Percentiles rank a stretch among this genome's conserved stretches.
Evolutionary conservation across 148 eudicot genomes (phyloP).

Genomic region (Selenicereus undatus): DNA sequence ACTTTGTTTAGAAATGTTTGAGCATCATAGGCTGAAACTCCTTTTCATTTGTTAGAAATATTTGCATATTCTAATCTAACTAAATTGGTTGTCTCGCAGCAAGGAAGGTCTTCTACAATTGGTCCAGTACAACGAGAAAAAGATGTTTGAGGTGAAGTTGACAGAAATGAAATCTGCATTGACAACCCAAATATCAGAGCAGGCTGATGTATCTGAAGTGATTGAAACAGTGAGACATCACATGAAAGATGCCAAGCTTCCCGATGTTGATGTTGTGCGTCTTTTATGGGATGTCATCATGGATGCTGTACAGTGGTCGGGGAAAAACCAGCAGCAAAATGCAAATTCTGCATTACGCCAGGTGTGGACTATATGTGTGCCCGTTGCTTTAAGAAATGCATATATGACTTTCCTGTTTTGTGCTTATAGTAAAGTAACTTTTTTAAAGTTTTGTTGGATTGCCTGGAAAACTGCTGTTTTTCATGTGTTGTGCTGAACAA

Average conservation of each 20-base stretch:
- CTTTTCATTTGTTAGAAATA: background rate
- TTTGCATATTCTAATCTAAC: background rate
- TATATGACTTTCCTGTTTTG: background rate
- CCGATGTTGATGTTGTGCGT: conserved; percentile 84
- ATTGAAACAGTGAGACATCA: conserved; percentile 81
- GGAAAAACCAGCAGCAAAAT: conserved; percentile 99
- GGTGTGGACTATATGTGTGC: conserved; percentile 35
- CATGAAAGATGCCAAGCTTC: conserved; percentile 86
- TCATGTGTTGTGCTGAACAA: too few species aligned
- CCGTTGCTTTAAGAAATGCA: background rate
- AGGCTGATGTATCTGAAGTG: conserved; percentile 81
- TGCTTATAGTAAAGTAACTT: background rate
- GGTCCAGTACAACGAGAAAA: conserved; percentile 91
- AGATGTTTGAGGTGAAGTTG: conserved; percentile 86
- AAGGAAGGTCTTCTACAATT: conserved; percentile 66
- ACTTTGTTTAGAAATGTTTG: background rate
- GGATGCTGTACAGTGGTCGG: conserved; percentile 99
- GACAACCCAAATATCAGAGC: conserved; percentile 83
- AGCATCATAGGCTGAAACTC: too few species aligned
- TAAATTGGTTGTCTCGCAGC: conserved; percentile 37
- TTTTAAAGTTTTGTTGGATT: background rate
- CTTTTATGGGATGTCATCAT: conserved; percentile 91
- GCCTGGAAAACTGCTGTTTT: background rate
- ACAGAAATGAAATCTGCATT: conserved; percentile 92
- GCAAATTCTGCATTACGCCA: conserved; percentile 89